Conservation (phyloP, 2,329 filamentous ascomycete species). For the Aureobasidium sp. region DNA sequence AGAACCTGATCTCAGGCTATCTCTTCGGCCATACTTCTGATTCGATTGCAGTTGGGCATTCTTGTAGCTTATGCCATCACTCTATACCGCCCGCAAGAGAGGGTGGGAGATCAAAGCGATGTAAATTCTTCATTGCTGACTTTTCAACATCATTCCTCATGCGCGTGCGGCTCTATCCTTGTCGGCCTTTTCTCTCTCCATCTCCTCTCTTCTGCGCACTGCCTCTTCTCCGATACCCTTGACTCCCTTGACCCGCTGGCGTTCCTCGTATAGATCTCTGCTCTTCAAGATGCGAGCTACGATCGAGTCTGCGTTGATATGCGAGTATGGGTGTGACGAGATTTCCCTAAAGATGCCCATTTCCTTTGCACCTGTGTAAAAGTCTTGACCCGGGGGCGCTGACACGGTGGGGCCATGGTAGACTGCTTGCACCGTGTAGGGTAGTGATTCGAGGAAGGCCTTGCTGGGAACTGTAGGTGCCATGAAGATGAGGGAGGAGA, state of each 20-base stretch:
- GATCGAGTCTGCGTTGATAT: conserved; percentile 88
- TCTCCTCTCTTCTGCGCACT: conserved; percentile 23
- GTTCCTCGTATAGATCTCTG: conserved; percentile 78
- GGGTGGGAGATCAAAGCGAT: no score
- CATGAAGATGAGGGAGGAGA: conserved; percentile 79
- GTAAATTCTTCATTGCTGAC: no score
- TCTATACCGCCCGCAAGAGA: no score
- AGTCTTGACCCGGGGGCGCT: conserved; percentile 50
- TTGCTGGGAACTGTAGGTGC: conserved; percentile 81
- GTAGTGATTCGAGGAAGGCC: conserved; percentile 51
- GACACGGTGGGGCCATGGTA: conserved; percentile 97
- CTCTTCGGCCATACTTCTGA: no score
- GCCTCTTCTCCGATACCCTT: conserved; percentile 68
- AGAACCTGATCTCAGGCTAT: no score
- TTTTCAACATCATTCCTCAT: neutral
- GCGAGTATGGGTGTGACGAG: conserved; percentile 64
- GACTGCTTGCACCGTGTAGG: conserved; percentile 56
- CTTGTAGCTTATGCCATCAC: no score
- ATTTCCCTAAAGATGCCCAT: conserved; percentile 81
- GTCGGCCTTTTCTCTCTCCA: conserved; percentile 15
- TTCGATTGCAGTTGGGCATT: no score
- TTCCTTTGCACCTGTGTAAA: conserved; percentile 67
- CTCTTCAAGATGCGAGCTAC: conserved; percentile 84
- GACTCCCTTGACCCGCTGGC: conserved; percentile 80
- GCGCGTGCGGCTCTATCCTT: neutral